Conservation (phyloP, 1,284 basidiomycete genomes). For the Tylopilus orsonianus region DNA sequence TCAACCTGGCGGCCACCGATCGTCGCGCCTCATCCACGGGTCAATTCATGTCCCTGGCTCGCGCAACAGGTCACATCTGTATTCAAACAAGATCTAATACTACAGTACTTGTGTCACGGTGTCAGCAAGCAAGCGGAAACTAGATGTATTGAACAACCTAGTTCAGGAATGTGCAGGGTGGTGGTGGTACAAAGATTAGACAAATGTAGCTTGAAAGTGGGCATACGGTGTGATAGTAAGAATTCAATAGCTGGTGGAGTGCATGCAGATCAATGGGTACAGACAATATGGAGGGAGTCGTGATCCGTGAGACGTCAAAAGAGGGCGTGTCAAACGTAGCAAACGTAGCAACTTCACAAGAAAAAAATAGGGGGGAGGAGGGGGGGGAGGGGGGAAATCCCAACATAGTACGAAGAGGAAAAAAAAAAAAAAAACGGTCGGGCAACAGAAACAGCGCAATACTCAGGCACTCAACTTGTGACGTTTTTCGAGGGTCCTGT, state of each 20-base stretch:
- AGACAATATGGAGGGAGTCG: slow-evolving; percentile 17
- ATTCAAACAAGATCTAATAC: slow-evolving; percentile 31
- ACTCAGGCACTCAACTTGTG: slow-evolving; percentile 31
- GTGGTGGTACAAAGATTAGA: slow-evolving; percentile 37
- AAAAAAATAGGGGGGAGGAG: not conserved
- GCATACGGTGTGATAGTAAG: slow-evolving; percentile 26
- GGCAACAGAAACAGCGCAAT: slow-evolving; percentile 1
- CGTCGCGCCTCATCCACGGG: slow-evolving; percentile 7
- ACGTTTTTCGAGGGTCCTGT: slow-evolving; percentile 29
- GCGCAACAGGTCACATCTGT: slow-evolving; percentile 12
- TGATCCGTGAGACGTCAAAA: slow-evolving; percentile 25
- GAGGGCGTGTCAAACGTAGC: slow-evolving; percentile 17
- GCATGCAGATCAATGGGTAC: slow-evolving; percentile 29
- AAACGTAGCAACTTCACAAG: not conserved
- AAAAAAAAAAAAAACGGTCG: slow-evolving; percentile 5
- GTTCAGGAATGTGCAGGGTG: slow-evolving; percentile 9
- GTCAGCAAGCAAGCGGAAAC: slow-evolving; percentile 13
- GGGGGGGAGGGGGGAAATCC: not conserved
- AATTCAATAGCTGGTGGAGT: slow-evolving; percentile 20
- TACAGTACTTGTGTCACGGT: slow-evolving; percentile 26
- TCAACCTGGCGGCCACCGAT: slow-evolving; percentile 1
- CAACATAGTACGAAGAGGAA: not conserved
- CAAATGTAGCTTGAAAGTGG: slow-evolving; percentile 19
- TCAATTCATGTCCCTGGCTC: slow-evolving; percentile 4
- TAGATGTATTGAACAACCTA: slow-evolving; percentile 19